Evolutionary conservation across 257 asterid genomes (phyloP), one percentile per base, ranked within the genome.

Genomic region (Capsicum chinense): DNA sequence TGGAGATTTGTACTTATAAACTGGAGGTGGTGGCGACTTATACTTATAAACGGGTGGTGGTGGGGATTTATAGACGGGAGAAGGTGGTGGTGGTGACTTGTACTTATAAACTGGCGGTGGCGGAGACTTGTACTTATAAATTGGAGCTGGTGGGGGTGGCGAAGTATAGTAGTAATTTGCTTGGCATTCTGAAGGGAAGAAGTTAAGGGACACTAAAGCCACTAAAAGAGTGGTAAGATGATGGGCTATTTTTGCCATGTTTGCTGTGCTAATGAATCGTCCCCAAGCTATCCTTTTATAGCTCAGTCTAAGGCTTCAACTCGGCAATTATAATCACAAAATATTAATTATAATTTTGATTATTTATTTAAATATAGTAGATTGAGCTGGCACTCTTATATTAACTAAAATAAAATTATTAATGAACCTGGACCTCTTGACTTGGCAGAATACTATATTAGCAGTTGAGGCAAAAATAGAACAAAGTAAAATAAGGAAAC

Each of bases 61-160:
- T 1, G 85, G 85, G 5, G 85, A 71, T 4, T 54, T 44, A 17
- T 73, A 73, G 12, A 80, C 60, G 0, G 71, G 74, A 0, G 79
- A 80, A 0, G 86, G 86, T 26, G 86, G 86, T n/a, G 86, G 86
- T 16, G 86, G 86, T 0, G 86, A 84, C 56, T 76, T 84, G 11
- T 84, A 84, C 13, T 74, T 26, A 0, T 79, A 66, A 1, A 69
- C 11, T 0, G 86, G 83, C 0, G 83, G 83, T 8, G 84, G 80
- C 0, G 86, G 86, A 12, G 86, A 82, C 3, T 73, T 60, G 15
- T 79, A 47, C 63, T 62, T 54, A 2, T 52, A 68, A 37, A 68
- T 52, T 3, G 76, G 58, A 8, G 48, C 50, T 50, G 86, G 86
- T 39, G 86, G 86, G 4, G 86, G 86, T 7, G 87, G 87, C 7